Evolutionary conservation across 768 basidiomycete species (phyloP), one percentile per base, ranked within the genome.

Genomic region (Pisolithus sp.): DNA sequence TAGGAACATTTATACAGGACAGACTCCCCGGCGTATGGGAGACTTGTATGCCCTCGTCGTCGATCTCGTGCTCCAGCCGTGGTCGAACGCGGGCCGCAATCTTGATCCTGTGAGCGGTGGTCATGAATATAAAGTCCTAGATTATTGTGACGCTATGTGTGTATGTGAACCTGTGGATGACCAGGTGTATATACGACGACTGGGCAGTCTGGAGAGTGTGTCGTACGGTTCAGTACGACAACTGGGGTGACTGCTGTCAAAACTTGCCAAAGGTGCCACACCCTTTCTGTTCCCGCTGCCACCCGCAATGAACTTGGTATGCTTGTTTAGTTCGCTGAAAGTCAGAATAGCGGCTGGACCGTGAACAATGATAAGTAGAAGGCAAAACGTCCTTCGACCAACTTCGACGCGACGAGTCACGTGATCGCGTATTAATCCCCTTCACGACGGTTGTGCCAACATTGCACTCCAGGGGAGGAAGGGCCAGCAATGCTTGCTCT

Each of bases 11-110:
- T 53, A 90, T 81, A 46, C 68, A 77, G 40, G 77, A 79, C 38
- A 70, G 67, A 13, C 68, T 62, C 26, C 68, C 70, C 5, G 74
- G 64, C 5, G 65, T 57, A 47, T 77, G 78, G 45, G 74, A 68
- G 40, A 87, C 74, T 51, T 75, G 71, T 49, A 89, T 70, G 17
- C 77, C 76, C 45, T 78, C 74, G 62, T 89, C 87, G 50, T 80
- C 78, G 26, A 80, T 59, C 62, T 89, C 87, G 52, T 73, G 75
- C 2, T 73, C 62, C 10, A 89, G 72, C n/a, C 76, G 68, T 0
- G 87, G 87, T 8, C 87, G 75, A 26, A 89, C 75, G 23, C 87
- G 81, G 23, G 85, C 85, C 0, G 82, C 79, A 55, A 89, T 86
- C 68, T 78, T 81, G 63, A 89, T 79, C 63, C 78, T 85, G 60